These are phyloP conservation scores for Petrea volubilis DNA, from an alignment of 257 asterid species.

Conservation along the genomic window DNA sequence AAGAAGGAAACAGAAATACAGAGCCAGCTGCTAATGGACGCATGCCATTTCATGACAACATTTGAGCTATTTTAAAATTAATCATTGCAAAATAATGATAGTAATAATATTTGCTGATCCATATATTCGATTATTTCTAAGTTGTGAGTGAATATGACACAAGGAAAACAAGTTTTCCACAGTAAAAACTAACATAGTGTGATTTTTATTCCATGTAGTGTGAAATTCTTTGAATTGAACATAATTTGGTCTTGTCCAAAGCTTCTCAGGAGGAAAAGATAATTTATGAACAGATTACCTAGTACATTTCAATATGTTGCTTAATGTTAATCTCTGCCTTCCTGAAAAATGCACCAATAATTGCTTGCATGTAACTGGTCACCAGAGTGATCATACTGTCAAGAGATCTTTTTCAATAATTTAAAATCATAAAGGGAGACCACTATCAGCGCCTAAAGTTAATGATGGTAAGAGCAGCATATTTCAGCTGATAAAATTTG, in stretches of 20 bases:
- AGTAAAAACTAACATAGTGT: neutral
- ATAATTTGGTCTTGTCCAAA: neutral
- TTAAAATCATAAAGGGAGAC: neutral
- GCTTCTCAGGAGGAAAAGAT: no score
- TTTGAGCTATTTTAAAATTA: neutral
- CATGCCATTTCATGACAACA: neutral
- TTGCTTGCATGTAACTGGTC: neutral
- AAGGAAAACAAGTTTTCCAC: neutral
- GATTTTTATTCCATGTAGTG: neutral
- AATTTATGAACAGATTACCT: no score
- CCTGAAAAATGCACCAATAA: conserved; percentile 6
- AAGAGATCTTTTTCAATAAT: neutral
- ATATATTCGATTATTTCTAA: neutral
- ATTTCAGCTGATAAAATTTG: neutral
- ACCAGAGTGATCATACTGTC: neutral
- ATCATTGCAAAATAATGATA: neutral
- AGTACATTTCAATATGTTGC: no score
- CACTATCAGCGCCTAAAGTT: neutral
- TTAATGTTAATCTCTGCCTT: neutral
- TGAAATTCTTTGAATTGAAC: neutral
- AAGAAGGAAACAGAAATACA: conserved; percentile 14
- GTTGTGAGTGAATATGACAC: neutral
- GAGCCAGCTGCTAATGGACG: neutral
- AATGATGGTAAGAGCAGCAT: conserved; percentile 6
- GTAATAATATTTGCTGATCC: neutral